Conservation (phyloP, 2,329 filamentous ascomycete genomes). For the Colletotrichum scovillei region DNA sequence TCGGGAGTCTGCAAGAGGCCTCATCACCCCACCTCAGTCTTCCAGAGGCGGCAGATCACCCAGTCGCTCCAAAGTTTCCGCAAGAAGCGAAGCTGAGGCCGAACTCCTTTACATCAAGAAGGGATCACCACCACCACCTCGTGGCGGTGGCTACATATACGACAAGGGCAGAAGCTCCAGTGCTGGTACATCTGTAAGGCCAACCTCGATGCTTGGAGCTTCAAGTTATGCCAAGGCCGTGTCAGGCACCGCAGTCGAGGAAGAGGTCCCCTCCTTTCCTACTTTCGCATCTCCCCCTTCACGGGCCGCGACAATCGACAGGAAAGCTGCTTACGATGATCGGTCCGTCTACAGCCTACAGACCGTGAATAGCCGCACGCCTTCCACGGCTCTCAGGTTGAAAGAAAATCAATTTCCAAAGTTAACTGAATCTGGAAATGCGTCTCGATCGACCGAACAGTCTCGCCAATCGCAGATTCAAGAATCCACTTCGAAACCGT, state of each 20-base stretch:
- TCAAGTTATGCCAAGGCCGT: constrained; percentile 47
- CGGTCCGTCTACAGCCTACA: constrained; percentile 39
- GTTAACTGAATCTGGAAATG: neutral
- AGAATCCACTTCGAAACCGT: neutral
- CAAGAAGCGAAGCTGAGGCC: constrained; percentile 54
- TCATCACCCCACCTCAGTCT: constrained; percentile 42
- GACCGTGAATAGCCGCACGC: constrained; percentile 3
- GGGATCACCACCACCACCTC: constrained; percentile 46
- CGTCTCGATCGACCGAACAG: neutral
- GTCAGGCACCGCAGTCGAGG: constrained; percentile 34
- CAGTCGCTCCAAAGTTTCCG: constrained; percentile 44
- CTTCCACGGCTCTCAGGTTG: neutral
- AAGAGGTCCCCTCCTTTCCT: constrained; percentile 31
- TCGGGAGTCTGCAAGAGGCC: constrained; percentile 51
- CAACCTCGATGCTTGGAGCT: constrained; percentile 43
- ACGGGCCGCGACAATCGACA: constrained; percentile 26
- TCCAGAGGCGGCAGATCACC: constrained; percentile 37
- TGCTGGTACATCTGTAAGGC: constrained; percentile 41
- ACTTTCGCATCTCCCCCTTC: constrained; percentile 38
- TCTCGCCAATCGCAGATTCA: neutral
- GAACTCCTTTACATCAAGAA: constrained; percentile 55
- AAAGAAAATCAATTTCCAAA: neutral
- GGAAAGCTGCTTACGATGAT: constrained; percentile 39
- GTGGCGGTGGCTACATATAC: constrained; percentile 42
- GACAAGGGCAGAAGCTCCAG: constrained; percentile 39